Conservation (phyloP, 2,329 filamentous ascomycete species). For the Emmonsia crescens region DNA sequence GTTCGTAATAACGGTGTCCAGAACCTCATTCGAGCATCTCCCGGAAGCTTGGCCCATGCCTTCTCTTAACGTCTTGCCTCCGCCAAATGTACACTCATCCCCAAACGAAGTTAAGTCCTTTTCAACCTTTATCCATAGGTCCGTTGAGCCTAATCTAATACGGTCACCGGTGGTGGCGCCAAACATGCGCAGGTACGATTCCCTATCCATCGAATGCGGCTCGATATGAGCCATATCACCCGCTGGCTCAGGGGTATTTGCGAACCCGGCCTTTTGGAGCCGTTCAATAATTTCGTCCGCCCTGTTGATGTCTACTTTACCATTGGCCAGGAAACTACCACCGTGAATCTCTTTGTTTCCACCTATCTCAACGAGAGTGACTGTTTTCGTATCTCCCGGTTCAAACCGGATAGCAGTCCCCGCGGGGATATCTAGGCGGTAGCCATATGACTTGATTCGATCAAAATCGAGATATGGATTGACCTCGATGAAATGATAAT, state of each 20-base stretch:
- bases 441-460: conserved; percentile 70
- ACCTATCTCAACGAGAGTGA: conserved; percentile 78
- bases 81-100: conserved; percentile 91
- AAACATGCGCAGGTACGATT: conserved; percentile 79
- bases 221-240: conserved; percentile 47
- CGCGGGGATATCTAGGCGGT: conserved; percentile 76
- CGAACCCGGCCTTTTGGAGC: conserved; percentile 63
- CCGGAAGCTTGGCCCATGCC: conserved; percentile 92
- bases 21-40: conserved; percentile 55
- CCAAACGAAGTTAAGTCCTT: conserved; percentile 75
- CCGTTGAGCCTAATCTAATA: conserved; percentile 70
- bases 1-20: conserved; percentile 83
- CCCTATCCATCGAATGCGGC: conserved; percentile 60
- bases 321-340: conserved; percentile 69
- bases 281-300: conserved; percentile 55
- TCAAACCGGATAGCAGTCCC: conserved; percentile 91
- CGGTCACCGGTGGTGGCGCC: conserved; percentile 81
- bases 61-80: conserved; percentile 85
- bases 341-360: conserved; percentile 71
- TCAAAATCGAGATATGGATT: conserved; percentile 87
- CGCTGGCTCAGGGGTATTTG: conserved; percentile 59
- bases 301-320: conserved; percentile 54
- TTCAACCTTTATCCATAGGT: conserved; percentile 85
- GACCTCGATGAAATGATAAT: conserved; percentile 94
- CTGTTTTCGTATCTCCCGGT: conserved; percentile 83